Base-by-base conservation (phyloP, 23 red algal genomes). In the Cyanidium caldarium region DNA sequence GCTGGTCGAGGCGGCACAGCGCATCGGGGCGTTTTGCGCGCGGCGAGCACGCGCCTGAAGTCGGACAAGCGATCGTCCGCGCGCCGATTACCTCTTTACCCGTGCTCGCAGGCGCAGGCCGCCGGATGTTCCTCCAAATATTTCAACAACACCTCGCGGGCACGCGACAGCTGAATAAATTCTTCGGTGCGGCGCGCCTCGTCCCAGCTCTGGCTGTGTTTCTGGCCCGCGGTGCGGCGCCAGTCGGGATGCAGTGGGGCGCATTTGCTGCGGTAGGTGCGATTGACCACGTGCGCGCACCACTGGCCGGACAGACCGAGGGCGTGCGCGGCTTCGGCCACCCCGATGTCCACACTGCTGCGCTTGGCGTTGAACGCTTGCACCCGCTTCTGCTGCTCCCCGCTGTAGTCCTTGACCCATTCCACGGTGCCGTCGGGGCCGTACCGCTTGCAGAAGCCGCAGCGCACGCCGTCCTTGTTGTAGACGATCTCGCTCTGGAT, bases 371-470 rank as follows among this genome's bases (percentile, higher is more conserved):
- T 89, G 46, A 94, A 94, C 2, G 78, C 51, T 29, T 82, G 73
- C 67, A 94, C 72, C 23, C 79, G 78, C 38, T 85, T 68, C 40
- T 85, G 34, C 57, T 94, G 84, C 21, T 81, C 68, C 65, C 80
- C 75, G 13, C 75, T 94, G 45, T 94, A 94, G 73, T 94, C 87
- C 51, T 86, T 94, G 33, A 94, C 81, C 87, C 87, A 94, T 44
- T 85, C 75, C 33, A 94, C 69, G 10, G 81, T 66, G n/a, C 87
- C 87, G 57, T 94, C 87, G 35, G 39, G 45, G 16, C 66, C 76
- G 46, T 94, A 94, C 34, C 87, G 87, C 39, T 94, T 94, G 36
- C 81, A 86, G 67, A 94, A 94, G 13, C 87, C 87, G 41, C 57
- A 76, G 1, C 87, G 76, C 0, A 94, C 77, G 29, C 87, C 87